A percentile compares a stretch with the other conserved stretches of the same genome.
Conservation (phyloP, 345 rosid genomes). For the Adansonia digitata region DNA sequence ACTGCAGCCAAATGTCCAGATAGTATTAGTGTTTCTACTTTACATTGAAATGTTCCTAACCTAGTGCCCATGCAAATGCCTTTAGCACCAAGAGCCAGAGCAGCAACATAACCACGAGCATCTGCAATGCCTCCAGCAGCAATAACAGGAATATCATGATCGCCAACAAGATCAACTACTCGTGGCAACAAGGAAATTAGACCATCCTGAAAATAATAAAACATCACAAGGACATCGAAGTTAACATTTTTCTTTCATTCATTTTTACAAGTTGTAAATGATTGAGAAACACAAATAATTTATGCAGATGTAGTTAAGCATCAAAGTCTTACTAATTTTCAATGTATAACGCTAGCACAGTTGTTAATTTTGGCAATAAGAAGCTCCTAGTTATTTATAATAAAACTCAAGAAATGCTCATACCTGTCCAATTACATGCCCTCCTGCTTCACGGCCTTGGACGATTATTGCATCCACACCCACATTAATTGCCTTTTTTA, state of each 20-base stretch:
- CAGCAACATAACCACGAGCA: slow-evolving; percentile 82
- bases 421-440: slow-evolving; percentile 85
- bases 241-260: neutral
- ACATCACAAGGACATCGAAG: neutral
- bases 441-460: slow-evolving; percentile 91
- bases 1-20: slow-evolving; percentile 2
- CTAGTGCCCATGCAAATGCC: slow-evolving; percentile 87
- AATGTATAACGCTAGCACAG: neutral
- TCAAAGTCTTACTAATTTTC: neutral
- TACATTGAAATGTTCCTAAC: slow-evolving; percentile 24
- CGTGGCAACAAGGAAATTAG: slow-evolving; percentile 70
- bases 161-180: slow-evolving; percentile 63
- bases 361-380: neutral
- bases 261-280: neutral
- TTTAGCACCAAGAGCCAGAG: slow-evolving; percentile 84
- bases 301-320: neutral
- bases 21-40: neutral
- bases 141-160: slow-evolving; percentile 60
- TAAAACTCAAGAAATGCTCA: neutral
- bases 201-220: slow-evolving; percentile 41
- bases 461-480: slow-evolving; percentile 85
- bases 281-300: neutral
- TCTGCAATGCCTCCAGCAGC: slow-evolving; percentile 84
- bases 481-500: slow-evolving; percentile 46
- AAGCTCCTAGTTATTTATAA: neutral